These are phyloP conservation scores for Populus hybrid DNA, from an alignment of 441 rosid species.

Conservation along the genomic window DNA sequence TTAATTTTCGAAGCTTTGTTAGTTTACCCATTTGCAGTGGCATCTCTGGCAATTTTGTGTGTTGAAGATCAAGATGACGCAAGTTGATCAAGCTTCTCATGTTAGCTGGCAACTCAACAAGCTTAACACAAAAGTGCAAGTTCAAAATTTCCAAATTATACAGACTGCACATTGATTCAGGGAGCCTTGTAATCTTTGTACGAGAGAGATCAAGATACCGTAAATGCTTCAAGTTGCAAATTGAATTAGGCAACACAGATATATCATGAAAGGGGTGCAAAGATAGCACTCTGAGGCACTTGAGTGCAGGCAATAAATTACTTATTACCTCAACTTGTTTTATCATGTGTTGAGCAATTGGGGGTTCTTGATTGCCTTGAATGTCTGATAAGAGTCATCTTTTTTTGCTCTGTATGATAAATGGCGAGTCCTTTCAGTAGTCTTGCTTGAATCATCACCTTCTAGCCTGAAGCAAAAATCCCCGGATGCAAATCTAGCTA, in stretches of 20 bases:
- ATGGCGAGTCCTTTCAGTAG: neutral
- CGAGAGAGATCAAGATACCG: neutral
- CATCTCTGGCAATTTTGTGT: neutral
- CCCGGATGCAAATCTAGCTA: neutral
- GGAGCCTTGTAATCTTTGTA: neutral
- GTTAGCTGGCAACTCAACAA: neutral
- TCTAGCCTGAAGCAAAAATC: neutral
- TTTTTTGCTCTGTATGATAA: neutral
- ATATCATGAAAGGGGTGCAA: neutral
- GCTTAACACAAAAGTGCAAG: neutral
- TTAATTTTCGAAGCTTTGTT: neutral
- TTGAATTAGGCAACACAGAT: neutral
- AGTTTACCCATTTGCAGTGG: neutral
- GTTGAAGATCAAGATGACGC: neutral
- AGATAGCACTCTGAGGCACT: neutral
- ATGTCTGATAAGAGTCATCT: neutral
- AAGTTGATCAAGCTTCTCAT: neutral
- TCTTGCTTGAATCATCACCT: neutral
- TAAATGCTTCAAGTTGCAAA: neutral
- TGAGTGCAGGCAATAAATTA: neutral
- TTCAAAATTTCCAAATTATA: neutral
- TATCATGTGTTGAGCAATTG: neutral
- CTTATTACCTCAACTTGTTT: neutral
- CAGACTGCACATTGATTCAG: neutral
- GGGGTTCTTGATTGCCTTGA: neutral